These are phyloP conservation scores for Leccinum imitatum DNA, from an alignment of 768 basidiomycete species.

Conservation along the genomic window DNA sequence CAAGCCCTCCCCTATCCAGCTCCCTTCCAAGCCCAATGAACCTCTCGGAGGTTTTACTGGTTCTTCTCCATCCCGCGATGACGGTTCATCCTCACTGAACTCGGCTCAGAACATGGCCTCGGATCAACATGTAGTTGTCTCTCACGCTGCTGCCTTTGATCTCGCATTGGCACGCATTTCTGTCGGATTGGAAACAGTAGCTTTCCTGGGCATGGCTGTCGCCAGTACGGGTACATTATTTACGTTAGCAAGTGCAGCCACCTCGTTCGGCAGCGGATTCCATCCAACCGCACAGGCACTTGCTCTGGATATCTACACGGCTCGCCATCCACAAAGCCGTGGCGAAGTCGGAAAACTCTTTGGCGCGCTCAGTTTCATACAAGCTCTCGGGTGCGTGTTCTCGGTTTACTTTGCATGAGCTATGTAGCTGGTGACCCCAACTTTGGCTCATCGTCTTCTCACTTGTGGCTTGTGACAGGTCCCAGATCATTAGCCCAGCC, in stretches of 20 bases:
- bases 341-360: conserved; percentile 74
- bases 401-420: neutral
- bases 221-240: conserved; percentile 50
- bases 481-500: conserved; percentile 68
- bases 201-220: conserved; percentile 51
- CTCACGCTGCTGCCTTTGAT: conserved; percentile 59
- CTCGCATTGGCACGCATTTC: conserved; percentile 64
- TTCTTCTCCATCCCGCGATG: conserved; percentile 1
- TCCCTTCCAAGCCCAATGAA: conserved; percentile 18
- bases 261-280: conserved; percentile 65
- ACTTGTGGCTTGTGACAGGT: conserved; percentile 35
- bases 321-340: conserved; percentile 40
- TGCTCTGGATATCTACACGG: conserved; percentile 62
- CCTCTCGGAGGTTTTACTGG: conserved; percentile 10
- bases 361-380: conserved; percentile 75
- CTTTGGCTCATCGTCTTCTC: neutral
- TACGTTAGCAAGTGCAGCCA: conserved; percentile 47
- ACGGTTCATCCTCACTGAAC: conserved; percentile 1
- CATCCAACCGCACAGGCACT: conserved; percentile 68
- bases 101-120: conserved; percentile 6
- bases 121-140: neutral
- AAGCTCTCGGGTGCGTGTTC: conserved; percentile 55
- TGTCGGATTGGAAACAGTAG: conserved; percentile 51
- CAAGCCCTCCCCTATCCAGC: conserved; percentile 39
- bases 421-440: too few species aligned